phyloP scores from a whole-genome alignment of 768 basidiomycete genomes.

The Boletus huronensis region DNA sequence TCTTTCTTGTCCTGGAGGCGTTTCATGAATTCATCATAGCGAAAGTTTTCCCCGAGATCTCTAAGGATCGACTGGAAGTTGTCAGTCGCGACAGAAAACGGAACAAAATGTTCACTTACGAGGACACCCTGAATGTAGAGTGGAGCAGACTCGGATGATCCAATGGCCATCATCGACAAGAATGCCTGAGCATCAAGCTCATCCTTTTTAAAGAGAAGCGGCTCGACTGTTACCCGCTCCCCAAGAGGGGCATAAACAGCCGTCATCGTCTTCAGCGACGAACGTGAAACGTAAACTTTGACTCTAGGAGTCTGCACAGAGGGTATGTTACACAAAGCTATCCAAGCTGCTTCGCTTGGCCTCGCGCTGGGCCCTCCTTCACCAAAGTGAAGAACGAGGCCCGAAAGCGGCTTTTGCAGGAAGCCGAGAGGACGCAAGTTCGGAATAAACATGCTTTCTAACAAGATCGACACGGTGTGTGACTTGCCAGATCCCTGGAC shows the following conservation, averaged over 20 bases:
- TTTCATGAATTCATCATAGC: slow-evolving; percentile 46
- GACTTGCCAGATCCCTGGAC: slow-evolving; percentile 79
- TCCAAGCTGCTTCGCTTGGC: slow-evolving; percentile 67
- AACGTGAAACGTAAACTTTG: slow-evolving; percentile 56
- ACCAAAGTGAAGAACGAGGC: slow-evolving; percentile 67
- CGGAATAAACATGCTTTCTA: slow-evolving; percentile 70
- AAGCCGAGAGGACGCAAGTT: slow-evolving; percentile 46
- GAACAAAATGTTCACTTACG: slow-evolving; percentile 36
- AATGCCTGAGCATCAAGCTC: slow-evolving; percentile 70
- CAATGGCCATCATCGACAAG: slow-evolving; percentile 72
- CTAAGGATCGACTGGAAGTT: slow-evolving; percentile 52
- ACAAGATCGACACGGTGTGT: slow-evolving; percentile 62
- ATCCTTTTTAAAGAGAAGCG: slow-evolving; percentile 50
- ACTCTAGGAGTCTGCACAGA: slow-evolving; percentile 32
- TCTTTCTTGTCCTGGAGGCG: slow-evolving; percentile 45
- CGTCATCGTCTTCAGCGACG: slow-evolving; percentile 60
- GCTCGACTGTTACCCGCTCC: slow-evolving; percentile 46
- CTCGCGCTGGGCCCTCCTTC: slow-evolving; percentile 56
- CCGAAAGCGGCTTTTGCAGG: slow-evolving; percentile 52
- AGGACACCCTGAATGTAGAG: slow-evolving; percentile 68
- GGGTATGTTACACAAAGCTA: slow-evolving; percentile 40
- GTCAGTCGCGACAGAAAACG: slow-evolving; percentile 6
- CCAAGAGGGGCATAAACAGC: slow-evolving; percentile 53
- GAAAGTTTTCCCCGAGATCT: slow-evolving; percentile 58
- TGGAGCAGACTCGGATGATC: slow-evolving; percentile 56